These are phyloP conservation scores for Calocybe cyanea DNA, from an alignment of 768 basidiomycete species.

Conservation along the genomic window DNA sequence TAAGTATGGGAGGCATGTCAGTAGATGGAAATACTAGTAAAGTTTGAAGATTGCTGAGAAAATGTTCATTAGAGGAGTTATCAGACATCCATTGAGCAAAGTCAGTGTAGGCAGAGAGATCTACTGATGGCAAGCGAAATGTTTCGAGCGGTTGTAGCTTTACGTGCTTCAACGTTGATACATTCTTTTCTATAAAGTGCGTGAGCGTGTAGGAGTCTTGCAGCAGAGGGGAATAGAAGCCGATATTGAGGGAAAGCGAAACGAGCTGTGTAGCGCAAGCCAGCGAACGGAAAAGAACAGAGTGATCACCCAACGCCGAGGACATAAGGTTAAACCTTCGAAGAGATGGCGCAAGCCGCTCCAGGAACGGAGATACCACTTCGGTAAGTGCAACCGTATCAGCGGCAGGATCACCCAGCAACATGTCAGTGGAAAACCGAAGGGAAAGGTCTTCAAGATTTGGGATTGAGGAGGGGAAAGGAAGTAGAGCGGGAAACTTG, in stretches of 20 bases:
- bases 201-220: slow-evolving; percentile 7
- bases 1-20: slow-evolving; percentile 4
- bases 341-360: background rate
- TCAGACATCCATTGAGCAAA: slow-evolving; percentile 11
- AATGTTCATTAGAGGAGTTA: background rate
- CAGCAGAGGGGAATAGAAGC: slow-evolving; percentile 15
- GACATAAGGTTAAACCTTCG: slow-evolving; percentile 10
- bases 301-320: slow-evolving; percentile 12
- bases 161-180: slow-evolving; percentile 9
- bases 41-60: slow-evolving; percentile 10
- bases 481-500: slow-evolving; percentile 9
- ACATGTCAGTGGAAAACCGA: slow-evolving; percentile 10
- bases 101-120: slow-evolving; percentile 6
- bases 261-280: slow-evolving; percentile 6
- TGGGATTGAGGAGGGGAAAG: background rate
- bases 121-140: slow-evolving; percentile 10
- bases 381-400: slow-evolving; percentile 2
- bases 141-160: slow-evolving; percentile 12
- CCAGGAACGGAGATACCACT: slow-evolving; percentile 6
- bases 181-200: slow-evolving; percentile 6
- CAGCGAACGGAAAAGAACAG: slow-evolving; percentile 8
- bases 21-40: slow-evolving; percentile 11
- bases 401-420: slow-evolving; percentile 1
- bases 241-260: slow-evolving; percentile 9
- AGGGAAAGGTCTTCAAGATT: slow-evolving; percentile 8